Conservation (phyloP, 2,329 filamentous ascomycete genomes). For the Raffaelea arxii region DNA sequence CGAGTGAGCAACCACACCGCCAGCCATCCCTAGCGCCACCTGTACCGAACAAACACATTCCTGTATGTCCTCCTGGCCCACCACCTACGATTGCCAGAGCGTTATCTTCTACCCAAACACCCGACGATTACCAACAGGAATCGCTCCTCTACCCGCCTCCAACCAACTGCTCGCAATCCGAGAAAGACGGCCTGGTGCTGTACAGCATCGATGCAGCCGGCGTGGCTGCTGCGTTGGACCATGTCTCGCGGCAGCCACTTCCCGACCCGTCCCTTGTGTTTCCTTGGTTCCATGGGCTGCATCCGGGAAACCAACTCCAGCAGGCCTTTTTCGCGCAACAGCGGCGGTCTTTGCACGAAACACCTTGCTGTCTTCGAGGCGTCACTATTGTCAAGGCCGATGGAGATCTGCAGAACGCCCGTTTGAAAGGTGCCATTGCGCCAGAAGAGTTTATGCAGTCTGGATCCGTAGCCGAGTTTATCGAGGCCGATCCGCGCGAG, state of each 20-base stretch:
- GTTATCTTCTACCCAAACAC: constrained; percentile 33
- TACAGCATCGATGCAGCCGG: constrained; percentile 63
- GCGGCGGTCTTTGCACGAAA: constrained; percentile 58
- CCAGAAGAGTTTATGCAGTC: constrained; percentile 67
- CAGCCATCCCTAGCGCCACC: constrained; percentile 27
- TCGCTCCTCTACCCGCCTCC: constrained; percentile 75
- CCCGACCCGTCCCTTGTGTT: constrained; percentile 83
- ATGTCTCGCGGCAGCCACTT: constrained; percentile 67
- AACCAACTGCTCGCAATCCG: constrained; percentile 43
- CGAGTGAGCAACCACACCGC: constrained; percentile 20
- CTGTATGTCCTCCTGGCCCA: constrained; percentile 77
- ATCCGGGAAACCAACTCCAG: constrained; percentile 81
- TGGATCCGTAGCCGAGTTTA: constrained; percentile 48
- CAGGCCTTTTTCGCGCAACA: constrained; percentile 79
- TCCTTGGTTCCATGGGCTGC: constrained; percentile 90
- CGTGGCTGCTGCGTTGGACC: constrained; percentile 64
- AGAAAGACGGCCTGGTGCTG: constrained; percentile 42
- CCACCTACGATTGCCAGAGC: constrained; percentile 20
- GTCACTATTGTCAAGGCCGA: constrained; percentile 85
- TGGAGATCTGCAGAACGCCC: constrained; percentile 62
- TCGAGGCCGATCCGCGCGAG: constrained; percentile 75
- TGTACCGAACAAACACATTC: constrained; percentile 82
- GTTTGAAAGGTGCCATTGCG: constrained; percentile 78
- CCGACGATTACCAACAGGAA: constrained; percentile 43
- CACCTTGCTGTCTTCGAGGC: constrained; percentile 67